phyloP scores from a whole-genome alignment of 495 filamentous ascomycete genomes.

The Eremomyces bilateralis region DNA sequence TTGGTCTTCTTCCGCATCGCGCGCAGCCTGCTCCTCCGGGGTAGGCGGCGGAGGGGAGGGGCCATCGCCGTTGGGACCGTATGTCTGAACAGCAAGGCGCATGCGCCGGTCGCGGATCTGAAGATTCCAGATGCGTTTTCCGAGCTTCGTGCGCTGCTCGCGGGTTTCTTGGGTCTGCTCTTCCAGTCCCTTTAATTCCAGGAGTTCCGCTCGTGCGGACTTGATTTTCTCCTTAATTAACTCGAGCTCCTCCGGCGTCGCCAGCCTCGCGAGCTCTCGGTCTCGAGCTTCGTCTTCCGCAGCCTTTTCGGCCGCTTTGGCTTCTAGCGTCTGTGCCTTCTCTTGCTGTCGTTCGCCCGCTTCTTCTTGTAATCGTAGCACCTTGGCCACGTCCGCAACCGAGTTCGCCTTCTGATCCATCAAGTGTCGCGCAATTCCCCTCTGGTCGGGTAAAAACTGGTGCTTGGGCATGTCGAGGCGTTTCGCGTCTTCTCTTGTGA shows the following conservation, averaged over 20 bases:
- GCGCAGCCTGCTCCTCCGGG: no score
- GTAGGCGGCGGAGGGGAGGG: no score
- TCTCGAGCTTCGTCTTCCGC: not conserved
- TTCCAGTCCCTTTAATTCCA: not conserved
- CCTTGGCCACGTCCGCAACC: constrained; percentile 68
- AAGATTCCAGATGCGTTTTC: not conserved
- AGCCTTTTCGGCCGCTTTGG: not conserved
- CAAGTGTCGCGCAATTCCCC: constrained; percentile 36
- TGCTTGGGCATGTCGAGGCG: constrained; percentile 23
- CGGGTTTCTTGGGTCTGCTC: not conserved
- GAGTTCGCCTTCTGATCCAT: constrained; percentile 82
- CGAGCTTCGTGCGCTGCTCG: not conserved
- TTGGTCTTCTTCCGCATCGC: not conserved
- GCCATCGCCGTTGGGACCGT: no score
- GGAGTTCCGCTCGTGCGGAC: not conserved
- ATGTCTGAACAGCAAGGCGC: no score
- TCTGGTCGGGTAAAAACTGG: constrained; percentile 16
- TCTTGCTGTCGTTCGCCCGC: constrained; percentile 10
- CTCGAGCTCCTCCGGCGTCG: not conserved
- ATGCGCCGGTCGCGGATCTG: no score
- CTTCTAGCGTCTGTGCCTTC: constrained; percentile 10
- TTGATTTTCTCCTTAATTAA: not conserved
- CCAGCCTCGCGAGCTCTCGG: not conserved
- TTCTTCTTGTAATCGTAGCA: constrained; percentile 33
- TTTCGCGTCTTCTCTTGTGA: no score